These are phyloP conservation scores for Inonotus obliquus DNA, from an alignment of 1,284 basidiomycete genomes.

Conservation along the genomic window DNA sequence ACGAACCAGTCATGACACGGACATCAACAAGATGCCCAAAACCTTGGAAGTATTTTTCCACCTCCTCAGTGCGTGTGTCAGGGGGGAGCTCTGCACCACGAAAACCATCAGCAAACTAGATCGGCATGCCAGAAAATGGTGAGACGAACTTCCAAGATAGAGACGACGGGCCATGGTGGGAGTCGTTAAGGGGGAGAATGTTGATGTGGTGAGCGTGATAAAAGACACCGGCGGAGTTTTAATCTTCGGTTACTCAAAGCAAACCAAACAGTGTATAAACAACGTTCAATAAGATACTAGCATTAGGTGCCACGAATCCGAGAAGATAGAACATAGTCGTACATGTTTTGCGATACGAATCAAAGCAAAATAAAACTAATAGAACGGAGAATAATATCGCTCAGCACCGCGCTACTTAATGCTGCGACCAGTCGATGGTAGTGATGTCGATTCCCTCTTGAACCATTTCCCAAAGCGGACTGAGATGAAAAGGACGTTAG, in stretches of 20 bases:
- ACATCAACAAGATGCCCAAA: slow-evolving; percentile 86
- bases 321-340: slow-evolving; percentile 1
- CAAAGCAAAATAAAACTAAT: not conserved
- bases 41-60: slow-evolving; percentile 81
- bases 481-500: slow-evolving; percentile 26
- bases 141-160: slow-evolving; percentile 72
- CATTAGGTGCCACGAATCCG: not conserved
- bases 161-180: slow-evolving; percentile 72
- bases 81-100: slow-evolving; percentile 59
- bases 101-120: slow-evolving; percentile 12
- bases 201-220: not conserved
- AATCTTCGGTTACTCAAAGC: not conserved
- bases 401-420: slow-evolving; percentile 30
- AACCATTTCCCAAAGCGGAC: slow-evolving; percentile 97
- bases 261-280: not conserved
- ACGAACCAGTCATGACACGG: slow-evolving; percentile 86
- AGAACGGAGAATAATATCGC: not conserved
- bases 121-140: slow-evolving; percentile 11
- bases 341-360: slow-evolving; percentile 6
- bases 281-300: not conserved
- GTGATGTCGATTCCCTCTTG: slow-evolving; percentile 96
- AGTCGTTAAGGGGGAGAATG: slow-evolving; percentile 26
- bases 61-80: slow-evolving; percentile 75
- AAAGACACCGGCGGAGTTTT: slow-evolving; percentile 5
- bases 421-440: slow-evolving; percentile 88